Percentiles rank a stretch among this genome's conserved stretches.
These are phyloP conservation scores for Apophysomyces ossiformis DNA, from an alignment of 371 early-diverging fungal genomes.

Conservation along the genomic window DNA sequence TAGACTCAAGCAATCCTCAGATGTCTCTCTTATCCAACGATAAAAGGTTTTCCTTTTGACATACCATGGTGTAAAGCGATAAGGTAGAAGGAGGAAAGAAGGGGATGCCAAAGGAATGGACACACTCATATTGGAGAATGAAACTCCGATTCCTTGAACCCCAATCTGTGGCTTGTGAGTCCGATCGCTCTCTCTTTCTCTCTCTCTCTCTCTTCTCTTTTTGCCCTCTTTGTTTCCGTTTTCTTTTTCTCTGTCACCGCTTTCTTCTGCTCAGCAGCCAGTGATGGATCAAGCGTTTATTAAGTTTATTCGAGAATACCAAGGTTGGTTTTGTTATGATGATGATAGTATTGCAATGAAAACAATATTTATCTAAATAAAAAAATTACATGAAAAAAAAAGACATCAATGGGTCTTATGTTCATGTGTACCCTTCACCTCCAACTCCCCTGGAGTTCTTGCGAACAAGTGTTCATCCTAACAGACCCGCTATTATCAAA, in stretches of 20 bases:
- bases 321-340: slow-evolving; percentile 28
- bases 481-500: slow-evolving; percentile 50
- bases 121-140: too few species aligned
- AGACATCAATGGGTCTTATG: slow-evolving; percentile 49
- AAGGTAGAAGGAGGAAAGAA: slow-evolving; percentile 13
- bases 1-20: not conserved
- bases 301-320: slow-evolving; percentile 47
- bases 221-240: too few species aligned
- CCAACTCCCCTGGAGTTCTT: slow-evolving; percentile 49
- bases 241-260: too few species aligned
- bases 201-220: too few species aligned
- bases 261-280: not conserved
- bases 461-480: slow-evolving; percentile 44
- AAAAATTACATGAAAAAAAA: not conserved
- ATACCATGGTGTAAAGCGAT: slow-evolving; percentile 17
- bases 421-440: slow-evolving; percentile 32
- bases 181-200: too few species aligned
- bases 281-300: slow-evolving; percentile 31
- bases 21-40: not conserved
- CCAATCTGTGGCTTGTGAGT: too few species aligned
- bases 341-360: not conserved
- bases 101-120: not conserved
- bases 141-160: too few species aligned
- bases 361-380: not conserved
- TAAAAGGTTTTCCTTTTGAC: not conserved